Percentiles rank a stretch among this genome's conserved stretches.
Evolutionary conservation across 306 rosid species (phyloP).

Genomic region (Rosa rugosa): DNA sequence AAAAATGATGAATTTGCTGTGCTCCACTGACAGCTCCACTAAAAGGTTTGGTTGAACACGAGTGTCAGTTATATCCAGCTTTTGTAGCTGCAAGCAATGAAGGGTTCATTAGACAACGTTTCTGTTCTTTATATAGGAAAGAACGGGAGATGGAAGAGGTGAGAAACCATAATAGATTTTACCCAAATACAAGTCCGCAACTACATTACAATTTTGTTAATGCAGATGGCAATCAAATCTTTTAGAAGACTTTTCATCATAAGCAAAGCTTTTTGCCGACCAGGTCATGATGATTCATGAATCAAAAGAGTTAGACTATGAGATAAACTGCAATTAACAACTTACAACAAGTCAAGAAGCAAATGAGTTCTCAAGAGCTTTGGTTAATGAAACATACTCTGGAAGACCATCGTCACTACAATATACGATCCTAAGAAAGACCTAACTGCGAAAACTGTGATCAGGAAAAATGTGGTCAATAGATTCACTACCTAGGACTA

Average conservation of each 20-base stretch:
- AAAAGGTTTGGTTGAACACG: not conserved
- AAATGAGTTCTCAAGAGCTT: not conserved
- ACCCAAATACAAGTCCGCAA: not conserved
- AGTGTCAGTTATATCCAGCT: not conserved
- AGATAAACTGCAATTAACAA: not conserved
- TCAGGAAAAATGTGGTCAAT: slow-evolving; percentile 2
- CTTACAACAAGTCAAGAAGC: not conserved
- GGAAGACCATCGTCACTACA: not conserved
- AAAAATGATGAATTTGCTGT: not conserved
- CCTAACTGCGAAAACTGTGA: slow-evolving; percentile 2
- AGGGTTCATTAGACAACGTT: not conserved
- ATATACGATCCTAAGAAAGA: not conserved
- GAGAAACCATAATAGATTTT: not conserved
- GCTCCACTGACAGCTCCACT: not conserved
- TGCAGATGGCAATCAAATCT: not conserved
- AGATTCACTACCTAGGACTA: slow-evolving; percentile 5
- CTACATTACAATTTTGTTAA: not conserved
- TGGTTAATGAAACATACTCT: not conserved
- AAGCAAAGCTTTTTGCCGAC: not conserved
- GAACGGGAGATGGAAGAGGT: not conserved
- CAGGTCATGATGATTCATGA: not conserved
- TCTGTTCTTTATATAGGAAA: not conserved
- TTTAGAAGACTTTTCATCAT: not conserved
- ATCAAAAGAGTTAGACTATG: not conserved
- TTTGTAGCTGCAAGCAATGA: not conserved